These are phyloP conservation scores for Pythium brachiatum DNA, from an alignment of 352 stramenopile species.

Conservation along the genomic window DNA sequence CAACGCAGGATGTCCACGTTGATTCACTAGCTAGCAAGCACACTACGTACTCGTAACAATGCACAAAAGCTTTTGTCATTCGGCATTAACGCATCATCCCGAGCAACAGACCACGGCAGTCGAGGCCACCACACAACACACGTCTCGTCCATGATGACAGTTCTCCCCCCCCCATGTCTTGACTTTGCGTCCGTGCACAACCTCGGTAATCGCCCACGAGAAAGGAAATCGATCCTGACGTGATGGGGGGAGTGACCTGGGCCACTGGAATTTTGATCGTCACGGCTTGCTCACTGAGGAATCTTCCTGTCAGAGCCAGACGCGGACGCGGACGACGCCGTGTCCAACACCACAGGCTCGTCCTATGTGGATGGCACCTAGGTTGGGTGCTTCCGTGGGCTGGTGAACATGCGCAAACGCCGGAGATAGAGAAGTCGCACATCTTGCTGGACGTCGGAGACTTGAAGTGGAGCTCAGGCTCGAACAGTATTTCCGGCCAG, in stretches of 20 bases:
- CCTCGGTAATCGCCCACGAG: not conserved
- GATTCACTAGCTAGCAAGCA: not conserved
- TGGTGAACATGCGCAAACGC: not conserved
- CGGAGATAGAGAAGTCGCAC: not conserved
- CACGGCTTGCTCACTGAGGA: not conserved
- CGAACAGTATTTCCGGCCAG: not conserved
- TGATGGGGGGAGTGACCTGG: not conserved
- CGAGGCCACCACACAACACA: not conserved
- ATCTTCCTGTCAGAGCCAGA: too few species aligned
- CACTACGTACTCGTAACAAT: not conserved
- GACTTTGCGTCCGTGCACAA: not conserved
- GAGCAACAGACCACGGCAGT: not conserved
- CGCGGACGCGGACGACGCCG: not conserved
- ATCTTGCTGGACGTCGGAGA: too few species aligned
- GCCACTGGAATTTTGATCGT: not conserved
- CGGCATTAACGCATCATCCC: too few species aligned
- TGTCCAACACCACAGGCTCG: too few species aligned
- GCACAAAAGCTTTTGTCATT: not conserved
- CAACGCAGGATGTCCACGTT: not conserved
- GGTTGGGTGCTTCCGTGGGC: not conserved
- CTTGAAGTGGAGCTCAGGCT: not conserved
- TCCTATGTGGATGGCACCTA: too few species aligned
- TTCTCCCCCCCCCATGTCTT: not conserved
- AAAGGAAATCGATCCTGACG: constrained; percentile 1
- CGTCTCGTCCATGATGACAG: too few species aligned